A percentile compares a stretch with the other conserved stretches of the same genome.
These are phyloP conservation scores for Dinochytrium kinnereticum DNA, from an alignment of 371 early-diverging fungal species.

Conservation along the genomic window DNA sequence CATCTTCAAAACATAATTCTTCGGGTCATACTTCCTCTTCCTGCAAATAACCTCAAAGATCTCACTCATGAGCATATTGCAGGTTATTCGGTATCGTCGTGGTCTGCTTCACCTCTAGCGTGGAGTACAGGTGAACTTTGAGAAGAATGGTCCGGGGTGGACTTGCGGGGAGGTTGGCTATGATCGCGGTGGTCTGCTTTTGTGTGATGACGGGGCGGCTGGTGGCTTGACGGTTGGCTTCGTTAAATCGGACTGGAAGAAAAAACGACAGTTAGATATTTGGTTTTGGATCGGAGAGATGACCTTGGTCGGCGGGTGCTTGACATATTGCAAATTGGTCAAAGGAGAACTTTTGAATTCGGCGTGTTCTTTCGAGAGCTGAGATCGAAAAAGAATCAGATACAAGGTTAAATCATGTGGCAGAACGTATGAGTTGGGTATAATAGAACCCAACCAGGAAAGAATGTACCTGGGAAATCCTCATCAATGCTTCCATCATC, in stretches of 20 bases:
- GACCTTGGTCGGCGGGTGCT: constrained; percentile 77
- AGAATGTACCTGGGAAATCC: constrained; percentile 84
- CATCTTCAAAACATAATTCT: constrained; percentile 82
- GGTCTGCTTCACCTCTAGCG: constrained; percentile 75
- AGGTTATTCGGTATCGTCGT: constrained; percentile 82
- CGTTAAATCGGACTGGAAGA: constrained; percentile 30
- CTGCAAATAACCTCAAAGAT: constrained; percentile 84
- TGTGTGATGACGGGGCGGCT: constrained; percentile 53
- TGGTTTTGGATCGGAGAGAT: constrained; percentile 37
- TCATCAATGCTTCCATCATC: constrained; percentile 96
- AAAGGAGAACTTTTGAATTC: constrained; percentile 84
- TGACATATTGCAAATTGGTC: constrained; percentile 89
- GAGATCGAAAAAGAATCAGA: too few species aligned
- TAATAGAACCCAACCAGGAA: background rate
- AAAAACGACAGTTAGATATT: background rate
- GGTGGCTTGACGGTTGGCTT: constrained; percentile 48
- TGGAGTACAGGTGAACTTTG: constrained; percentile 64
- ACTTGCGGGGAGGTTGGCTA: constrained; percentile 22
- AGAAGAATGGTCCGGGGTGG: constrained; percentile 48
- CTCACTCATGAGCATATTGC: constrained; percentile 76
- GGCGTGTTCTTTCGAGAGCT: constrained; percentile 86
- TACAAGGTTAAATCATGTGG: too few species aligned
- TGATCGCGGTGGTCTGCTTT: constrained; percentile 27
- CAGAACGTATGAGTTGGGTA: background rate
- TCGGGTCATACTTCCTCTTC: constrained; percentile 82